phyloP scores from a whole-genome alignment of 1,284 basidiomycete species.

The Austroboletus novae-zelandiae region DNA sequence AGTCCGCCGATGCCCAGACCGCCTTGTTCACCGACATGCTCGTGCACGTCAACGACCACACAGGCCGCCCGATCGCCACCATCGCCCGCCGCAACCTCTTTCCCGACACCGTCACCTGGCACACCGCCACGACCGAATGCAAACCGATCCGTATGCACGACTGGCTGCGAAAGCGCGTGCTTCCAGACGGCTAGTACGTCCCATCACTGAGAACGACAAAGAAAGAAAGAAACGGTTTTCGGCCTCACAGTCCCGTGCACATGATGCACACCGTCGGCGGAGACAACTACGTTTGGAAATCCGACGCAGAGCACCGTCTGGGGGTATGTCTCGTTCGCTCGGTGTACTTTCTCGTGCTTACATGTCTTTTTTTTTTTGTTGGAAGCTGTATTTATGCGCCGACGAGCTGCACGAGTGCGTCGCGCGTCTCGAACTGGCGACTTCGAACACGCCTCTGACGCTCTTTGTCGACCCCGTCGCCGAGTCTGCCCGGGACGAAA shows the following conservation, averaged over 20 bases:
- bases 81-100: conserved; percentile 8
- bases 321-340: neutral
- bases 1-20: neutral
- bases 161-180: conserved; percentile 12
- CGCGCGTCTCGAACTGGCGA: conserved; percentile 5
- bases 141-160: conserved; percentile 9
- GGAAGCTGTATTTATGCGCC: too few relatives aligned
- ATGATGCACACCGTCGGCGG: conserved; percentile 8
- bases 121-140: neutral
- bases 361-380: too few relatives aligned
- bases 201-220: neutral
- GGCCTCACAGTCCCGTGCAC: conserved; percentile 4
- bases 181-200: conserved; percentile 9
- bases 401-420: neutral
- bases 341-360: too few relatives aligned
- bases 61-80: conserved; percentile 6
- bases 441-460: conserved; percentile 5
- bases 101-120: conserved; percentile 13
- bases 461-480: conserved; percentile 7
- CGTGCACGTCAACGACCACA: conserved; percentile 9
- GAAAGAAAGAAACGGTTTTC: neutral
- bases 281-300: conserved; percentile 11
- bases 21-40: conserved; percentile 5
- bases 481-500: conserved; percentile 8
- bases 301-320: conserved; percentile 8